Evolutionary conservation across 2,329 filamentous ascomycete genomes (phyloP).

Genomic region (Sphaceloma murrayae): DNA sequence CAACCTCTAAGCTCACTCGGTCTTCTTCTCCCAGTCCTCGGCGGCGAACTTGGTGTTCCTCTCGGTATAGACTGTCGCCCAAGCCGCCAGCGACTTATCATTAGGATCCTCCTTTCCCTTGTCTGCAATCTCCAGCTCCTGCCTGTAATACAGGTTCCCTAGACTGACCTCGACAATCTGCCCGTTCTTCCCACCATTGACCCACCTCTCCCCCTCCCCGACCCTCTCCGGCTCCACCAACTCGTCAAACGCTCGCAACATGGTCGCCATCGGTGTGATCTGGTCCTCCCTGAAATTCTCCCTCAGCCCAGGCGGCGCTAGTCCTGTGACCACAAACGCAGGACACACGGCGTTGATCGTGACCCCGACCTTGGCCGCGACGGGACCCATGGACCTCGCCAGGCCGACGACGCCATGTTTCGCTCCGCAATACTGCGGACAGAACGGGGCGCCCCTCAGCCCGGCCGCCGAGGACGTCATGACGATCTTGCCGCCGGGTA

Average conservation of each 20-base stretch:
- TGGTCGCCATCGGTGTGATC: slow-evolving; percentile 34
- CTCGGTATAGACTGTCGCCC: slow-evolving; percentile 25
- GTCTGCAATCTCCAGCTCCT: slow-evolving; percentile 20
- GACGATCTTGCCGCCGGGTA: slow-evolving; percentile 26
- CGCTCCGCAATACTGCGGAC: slow-evolving; percentile 35
- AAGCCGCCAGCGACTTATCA: slow-evolving; percentile 22
- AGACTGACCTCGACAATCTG: slow-evolving; percentile 25
- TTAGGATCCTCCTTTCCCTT: slow-evolving; percentile 20
- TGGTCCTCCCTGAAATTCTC: slow-evolving; percentile 32
- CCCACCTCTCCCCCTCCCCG: slow-evolving; percentile 21
- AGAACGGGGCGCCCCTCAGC: slow-evolving; percentile 28
- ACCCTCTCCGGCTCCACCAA: slow-evolving; percentile 25
- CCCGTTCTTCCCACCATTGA: slow-evolving; percentile 22
- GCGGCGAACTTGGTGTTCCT: slow-evolving; percentile 23
- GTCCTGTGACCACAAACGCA: slow-evolving; percentile 32
- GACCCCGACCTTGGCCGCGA: slow-evolving; percentile 29
- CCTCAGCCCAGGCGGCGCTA: slow-evolving; percentile 32
- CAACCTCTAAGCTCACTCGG: neutral
- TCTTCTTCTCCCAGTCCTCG: slow-evolving; percentile 15
- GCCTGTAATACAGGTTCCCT: slow-evolving; percentile 23
- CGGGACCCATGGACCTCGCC: slow-evolving; percentile 29
- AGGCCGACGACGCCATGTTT: slow-evolving; percentile 38
- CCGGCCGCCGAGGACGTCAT: slow-evolving; percentile 29
- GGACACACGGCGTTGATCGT: slow-evolving; percentile 36
- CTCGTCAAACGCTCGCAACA: slow-evolving; percentile 33